Evolutionary conservation across 2,329 filamentous ascomycete species (phyloP).

Genomic region (Aspergillus persii): DNA sequence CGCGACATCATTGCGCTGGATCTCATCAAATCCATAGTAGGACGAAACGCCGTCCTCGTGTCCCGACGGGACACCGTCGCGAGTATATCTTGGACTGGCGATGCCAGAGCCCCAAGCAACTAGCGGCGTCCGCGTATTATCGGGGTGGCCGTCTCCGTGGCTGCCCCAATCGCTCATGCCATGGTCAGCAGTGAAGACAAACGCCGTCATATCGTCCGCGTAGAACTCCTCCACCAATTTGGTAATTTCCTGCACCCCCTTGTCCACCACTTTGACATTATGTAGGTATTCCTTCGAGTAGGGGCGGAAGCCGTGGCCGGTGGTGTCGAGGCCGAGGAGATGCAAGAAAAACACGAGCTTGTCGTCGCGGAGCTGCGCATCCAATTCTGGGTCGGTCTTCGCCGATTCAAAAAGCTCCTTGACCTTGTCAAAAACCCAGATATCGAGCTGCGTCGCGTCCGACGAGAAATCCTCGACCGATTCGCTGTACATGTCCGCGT

Average conservation of each 20-base stretch:
- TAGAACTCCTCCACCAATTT: constrained; percentile 84
- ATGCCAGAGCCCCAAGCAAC: constrained; percentile 93
- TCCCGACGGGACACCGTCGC: constrained; percentile 63
- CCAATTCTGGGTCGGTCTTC: constrained; percentile 71
- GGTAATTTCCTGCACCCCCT: constrained; percentile 81
- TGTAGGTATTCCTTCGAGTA: constrained; percentile 94
- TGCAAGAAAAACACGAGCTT: constrained; percentile 95
- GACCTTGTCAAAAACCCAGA: constrained; percentile 94
- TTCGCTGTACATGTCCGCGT: constrained; percentile 78
- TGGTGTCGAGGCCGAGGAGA: constrained; percentile 85
- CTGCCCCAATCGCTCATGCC: constrained; percentile 99
- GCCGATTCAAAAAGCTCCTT: constrained; percentile 82
- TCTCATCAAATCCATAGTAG: constrained; percentile 78
- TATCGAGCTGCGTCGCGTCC: constrained; percentile 76
- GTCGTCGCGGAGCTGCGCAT: constrained; percentile 71
- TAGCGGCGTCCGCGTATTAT: constrained; percentile 92
- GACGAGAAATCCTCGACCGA: constrained; percentile 89
- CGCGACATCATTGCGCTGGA: constrained; percentile 84
- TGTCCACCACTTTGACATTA: constrained; percentile 91
- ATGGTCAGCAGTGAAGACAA: constrained; percentile 95
- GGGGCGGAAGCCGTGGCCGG: constrained; percentile 79
- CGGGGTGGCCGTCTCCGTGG: constrained; percentile 94
- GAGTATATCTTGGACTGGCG: constrained; percentile 64
- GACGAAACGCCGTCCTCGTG: constrained; percentile 85
- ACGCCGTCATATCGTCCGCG: constrained; percentile 78